Base-by-base conservation (phyloP, 257 asterid species). In the Haberlea rhodopensis region DNA sequence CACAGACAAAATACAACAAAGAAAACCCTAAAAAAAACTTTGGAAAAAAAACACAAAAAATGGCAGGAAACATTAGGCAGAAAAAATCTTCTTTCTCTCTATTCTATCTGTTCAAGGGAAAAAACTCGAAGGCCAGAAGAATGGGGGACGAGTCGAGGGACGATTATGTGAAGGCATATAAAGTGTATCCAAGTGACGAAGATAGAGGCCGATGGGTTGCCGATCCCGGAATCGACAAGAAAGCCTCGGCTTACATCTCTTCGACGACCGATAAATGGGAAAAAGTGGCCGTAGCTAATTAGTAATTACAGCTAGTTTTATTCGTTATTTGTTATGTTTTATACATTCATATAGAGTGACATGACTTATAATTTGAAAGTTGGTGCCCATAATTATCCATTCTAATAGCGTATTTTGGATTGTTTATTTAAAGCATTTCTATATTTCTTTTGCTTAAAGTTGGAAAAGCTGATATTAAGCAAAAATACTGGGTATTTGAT, bases 131-230 rank as follows among this genome's bases (percentile, higher is more conserved):
- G 60, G 26, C 54, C 5, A 64, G 62, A 43, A 63, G 72, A 29
- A 9, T 2, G 6, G 66, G 43, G 29, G 81, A 74, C 0, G 75
- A 72, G 3, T 15, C 6, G 2, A 69, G 73, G 5, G 83, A 78
- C 2, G 95, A 89, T 4, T 69, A 32, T 8, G 65, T 87, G 73
- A 89, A 82, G 63, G 94, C 95, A 0, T 89, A 80, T 70, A 90
- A 85, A 60, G 83, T 83, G 13, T 90, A 89, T 69, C 95, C 88
- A 0, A 85, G 97, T 62, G 97, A 90, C 31, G 88, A 90, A 55
- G 97, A 90, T 43, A 70, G 90, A 68, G 95, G 88, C 2, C 70
- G 82, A 1, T 90, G 94, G 89, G 94, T 90, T 26, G 95, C 96
- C 1, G 92, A 90, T 59, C 97, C 97, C 1, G 81, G 86, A 1